Percentiles rank a stretch among this genome's conserved stretches.
Conservation (phyloP, 768 basidiomycete genomes). For the Suillus clintonianus region DNA sequence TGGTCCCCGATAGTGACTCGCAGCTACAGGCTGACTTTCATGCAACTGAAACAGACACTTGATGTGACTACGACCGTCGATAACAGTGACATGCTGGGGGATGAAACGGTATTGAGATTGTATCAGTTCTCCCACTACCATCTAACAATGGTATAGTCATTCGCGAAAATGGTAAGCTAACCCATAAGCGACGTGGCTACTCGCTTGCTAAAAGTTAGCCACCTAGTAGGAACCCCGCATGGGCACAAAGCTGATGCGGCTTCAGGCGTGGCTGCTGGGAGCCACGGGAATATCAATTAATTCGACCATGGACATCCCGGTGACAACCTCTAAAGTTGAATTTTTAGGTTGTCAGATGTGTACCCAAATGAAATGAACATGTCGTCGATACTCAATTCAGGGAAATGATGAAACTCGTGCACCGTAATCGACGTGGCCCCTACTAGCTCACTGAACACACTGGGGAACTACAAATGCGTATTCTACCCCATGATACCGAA, state of each 20-base stretch:
- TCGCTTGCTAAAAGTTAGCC: background rate
- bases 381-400: background rate
- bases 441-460: background rate
- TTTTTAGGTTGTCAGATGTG: background rate
- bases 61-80: background rate
- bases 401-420: background rate
- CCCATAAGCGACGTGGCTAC: background rate
- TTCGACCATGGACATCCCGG: background rate
- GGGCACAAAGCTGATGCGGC: no score
- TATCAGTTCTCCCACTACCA: background rate
- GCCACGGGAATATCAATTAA: background rate
- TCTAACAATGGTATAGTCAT: background rate
- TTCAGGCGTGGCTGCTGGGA: background rate
- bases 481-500: background rate
- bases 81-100: background rate
- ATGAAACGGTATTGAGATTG: no score
- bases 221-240: background rate
- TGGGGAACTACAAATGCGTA: background rate
- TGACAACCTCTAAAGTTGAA: background rate
- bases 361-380: background rate
- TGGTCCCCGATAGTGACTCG: background rate
- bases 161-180: background rate
- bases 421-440: background rate
- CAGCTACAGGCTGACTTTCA: background rate
- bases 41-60: background rate